Base-by-base conservation (phyloP, 345 rosid genomes). In the Pistacia atlantica region DNA sequence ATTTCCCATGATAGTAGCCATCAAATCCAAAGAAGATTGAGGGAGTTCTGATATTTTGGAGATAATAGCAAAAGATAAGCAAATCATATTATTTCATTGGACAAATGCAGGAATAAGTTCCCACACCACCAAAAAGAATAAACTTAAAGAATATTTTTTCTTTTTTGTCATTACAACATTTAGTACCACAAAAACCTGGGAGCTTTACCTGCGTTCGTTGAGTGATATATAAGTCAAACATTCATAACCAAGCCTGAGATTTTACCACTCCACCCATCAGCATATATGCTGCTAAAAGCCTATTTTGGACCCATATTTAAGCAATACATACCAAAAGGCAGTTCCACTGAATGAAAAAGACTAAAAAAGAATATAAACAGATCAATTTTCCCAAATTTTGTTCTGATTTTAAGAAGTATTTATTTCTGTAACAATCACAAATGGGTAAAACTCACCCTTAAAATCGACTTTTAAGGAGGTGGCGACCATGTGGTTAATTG, bases 211-310 rank as follows among this genome's bases (percentile, higher is more conserved):
- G 98, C 97, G 91, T 91, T 82, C 88, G 98, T 76, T 93, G 98
- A 76, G 87, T 87, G 48, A 91, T 89, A 0, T 95, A 82, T 25
- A 93, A 76, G 78, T 91, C 98, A 2, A 93, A 89, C 93, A 91
- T 90, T 97, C 98, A 93, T 57, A 95, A 74, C 18, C 99, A 98
- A n/a, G 93, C 92, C 28, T 97, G 89, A 68, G 98, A 95, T 38
- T 91, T 45, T 14, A 94, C 96, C 58, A 93, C 96, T 68, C 98
- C 95, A 54, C 87, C 93, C 92, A 95, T 93, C 45, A 93, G 87
- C 88, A 95, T 87, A 49, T 83, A 93, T 49, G 94, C 90, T 56
- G 92, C 90, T 73, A 72, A 11, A 1, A 75, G 55, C 22, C 71
- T 75, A 12, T 78, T 87, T 69, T 48, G 62, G 33, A 87, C 75